Evolutionary conservation across 257 asterid genomes (phyloP).

Genomic region (Gentiana straminea): DNA sequence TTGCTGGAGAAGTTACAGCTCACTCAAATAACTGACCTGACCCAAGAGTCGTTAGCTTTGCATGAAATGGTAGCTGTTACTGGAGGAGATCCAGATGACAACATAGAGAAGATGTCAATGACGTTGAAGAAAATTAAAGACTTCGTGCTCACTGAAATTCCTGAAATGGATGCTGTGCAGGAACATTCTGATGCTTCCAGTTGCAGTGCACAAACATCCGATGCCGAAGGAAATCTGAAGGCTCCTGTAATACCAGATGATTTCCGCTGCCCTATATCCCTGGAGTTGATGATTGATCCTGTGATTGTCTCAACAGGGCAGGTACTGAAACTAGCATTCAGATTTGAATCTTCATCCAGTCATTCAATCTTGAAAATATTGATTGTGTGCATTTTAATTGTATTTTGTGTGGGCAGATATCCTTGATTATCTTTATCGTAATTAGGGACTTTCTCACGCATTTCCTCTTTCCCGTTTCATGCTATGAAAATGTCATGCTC

Average conservation of each 20-base stretch:
- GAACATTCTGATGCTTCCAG: conserved; percentile 44
- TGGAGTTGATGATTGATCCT: conserved; percentile 93
- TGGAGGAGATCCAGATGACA: conserved; percentile 85
- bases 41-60: conserved; percentile 91
- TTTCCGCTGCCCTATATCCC: conserved; percentile 92
- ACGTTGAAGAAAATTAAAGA: conserved; percentile 78
- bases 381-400: neutral
- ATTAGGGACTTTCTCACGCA: too few relatives aligned
- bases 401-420: neutral
- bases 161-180: conserved; percentile 31
- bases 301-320: conserved; percentile 98
- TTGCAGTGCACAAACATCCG: conserved; percentile 35
- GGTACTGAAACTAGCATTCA: conserved; percentile 32
- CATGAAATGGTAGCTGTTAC: conserved; percentile 86
- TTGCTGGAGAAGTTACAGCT: conserved; percentile 73
- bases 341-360: neutral
- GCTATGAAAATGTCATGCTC: neutral
- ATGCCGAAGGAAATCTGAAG: conserved; percentile 29
- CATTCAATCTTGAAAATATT: neutral
- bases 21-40: conserved; percentile 60
- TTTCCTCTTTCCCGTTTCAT: neutral
- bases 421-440: too few relatives aligned
- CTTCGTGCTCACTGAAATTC: conserved; percentile 77
- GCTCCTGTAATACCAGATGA: conserved; percentile 81
- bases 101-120: conserved; percentile 89